phyloP scores from a whole-genome alignment of 164 flowering plant species.

The Sedum album region DNA sequence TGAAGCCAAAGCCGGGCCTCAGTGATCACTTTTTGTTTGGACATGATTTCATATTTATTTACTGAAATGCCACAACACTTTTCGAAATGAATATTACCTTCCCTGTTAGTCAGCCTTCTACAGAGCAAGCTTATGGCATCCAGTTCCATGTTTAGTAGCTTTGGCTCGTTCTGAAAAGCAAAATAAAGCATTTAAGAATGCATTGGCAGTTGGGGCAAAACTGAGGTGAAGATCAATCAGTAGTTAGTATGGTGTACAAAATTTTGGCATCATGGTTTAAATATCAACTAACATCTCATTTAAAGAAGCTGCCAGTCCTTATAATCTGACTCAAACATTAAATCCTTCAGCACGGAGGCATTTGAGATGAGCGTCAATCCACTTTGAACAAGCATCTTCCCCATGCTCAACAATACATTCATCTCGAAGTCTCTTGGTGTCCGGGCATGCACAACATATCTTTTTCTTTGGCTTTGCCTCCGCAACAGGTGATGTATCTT shows the following conservation, averaged over 20 bases:
- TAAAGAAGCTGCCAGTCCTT: too few relatives aligned
- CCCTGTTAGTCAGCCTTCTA: too few relatives aligned
- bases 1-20: too few relatives aligned
- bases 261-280: background rate
- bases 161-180: conserved; percentile 7
- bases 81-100: too few relatives aligned
- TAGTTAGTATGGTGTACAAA: background rate
- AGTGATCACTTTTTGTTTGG: background rate
- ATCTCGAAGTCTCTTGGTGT: conserved; percentile 61
- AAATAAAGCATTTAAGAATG: conserved; percentile 19
- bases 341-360: conserved; percentile 78
- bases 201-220: conserved; percentile 20
- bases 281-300: background rate
- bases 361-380: conserved; percentile 61
- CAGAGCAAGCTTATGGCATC: background rate
- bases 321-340: conserved; percentile 30
- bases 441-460: conserved; percentile 80
- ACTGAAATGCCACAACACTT: too few relatives aligned
- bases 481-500: conserved; percentile 18
- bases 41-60: too few relatives aligned
- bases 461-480: conserved; percentile 63
- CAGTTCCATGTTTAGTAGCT: background rate
- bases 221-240: too few relatives aligned
- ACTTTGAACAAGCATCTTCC: conserved; percentile 55
- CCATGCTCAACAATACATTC: conserved; percentile 73